Conservation (phyloP, 202 grass and related monocot genomes). For the Zoysia matrella region DNA sequence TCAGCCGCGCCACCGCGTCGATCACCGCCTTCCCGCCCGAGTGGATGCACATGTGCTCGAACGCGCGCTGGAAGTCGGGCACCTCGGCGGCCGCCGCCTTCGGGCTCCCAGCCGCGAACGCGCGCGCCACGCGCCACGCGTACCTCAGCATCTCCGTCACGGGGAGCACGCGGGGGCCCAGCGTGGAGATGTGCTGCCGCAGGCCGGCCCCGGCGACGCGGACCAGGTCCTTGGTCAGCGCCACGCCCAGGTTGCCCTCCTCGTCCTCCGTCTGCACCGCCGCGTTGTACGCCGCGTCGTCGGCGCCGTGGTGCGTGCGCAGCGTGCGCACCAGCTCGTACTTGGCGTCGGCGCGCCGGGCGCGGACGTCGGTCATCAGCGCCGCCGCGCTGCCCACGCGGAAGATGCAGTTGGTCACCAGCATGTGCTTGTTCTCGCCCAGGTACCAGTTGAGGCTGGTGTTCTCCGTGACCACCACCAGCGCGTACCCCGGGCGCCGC, state of each 20-base stretch:
- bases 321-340: constrained; percentile 74
- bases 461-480: too few relatives aligned
- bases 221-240: constrained; percentile 82
- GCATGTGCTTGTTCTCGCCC: too few relatives aligned
- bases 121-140: constrained; percentile 40
- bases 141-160: constrained; percentile 60
- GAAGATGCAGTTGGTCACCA: too few relatives aligned
- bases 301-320: constrained; percentile 71
- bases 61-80: constrained; percentile 79
- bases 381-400: constrained; percentile 62
- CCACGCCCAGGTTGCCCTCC: constrained; percentile 61
- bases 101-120: constrained; percentile 21
- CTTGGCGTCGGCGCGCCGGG: constrained; percentile 52
- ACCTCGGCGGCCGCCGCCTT: constrained; percentile 49
- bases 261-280: constrained; percentile 83
- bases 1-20: too few relatives aligned
- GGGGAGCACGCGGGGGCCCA: constrained; percentile 64
- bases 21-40: constrained; percentile 56
- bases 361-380: constrained; percentile 60
- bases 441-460: too few relatives aligned
- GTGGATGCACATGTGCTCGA: constrained; percentile 97
- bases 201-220: constrained; percentile 65
- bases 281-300: constrained; percentile 54
- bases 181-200: constrained; percentile 57
- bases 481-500: too few relatives aligned